These are phyloP conservation scores for Candida loeiensis DNA, from an alignment of 805 yeast species.

Conservation along the genomic window DNA sequence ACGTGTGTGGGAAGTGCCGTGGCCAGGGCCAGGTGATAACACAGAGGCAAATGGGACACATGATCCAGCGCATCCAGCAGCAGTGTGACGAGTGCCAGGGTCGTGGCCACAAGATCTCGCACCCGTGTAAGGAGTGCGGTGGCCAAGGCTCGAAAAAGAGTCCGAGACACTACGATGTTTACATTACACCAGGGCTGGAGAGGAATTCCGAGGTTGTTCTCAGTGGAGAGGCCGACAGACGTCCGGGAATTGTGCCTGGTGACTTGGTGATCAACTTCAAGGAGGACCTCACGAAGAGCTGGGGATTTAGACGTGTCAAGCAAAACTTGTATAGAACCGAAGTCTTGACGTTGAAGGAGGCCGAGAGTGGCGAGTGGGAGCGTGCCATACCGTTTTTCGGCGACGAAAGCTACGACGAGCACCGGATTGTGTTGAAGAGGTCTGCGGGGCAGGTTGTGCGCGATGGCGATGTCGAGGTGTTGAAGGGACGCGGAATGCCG, in stretches of 20 bases:
- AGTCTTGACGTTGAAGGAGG: slow-evolving; percentile 66
- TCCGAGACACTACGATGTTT: slow-evolving; percentile 54
- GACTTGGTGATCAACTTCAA: slow-evolving; percentile 60
- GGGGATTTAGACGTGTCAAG: slow-evolving; percentile 86
- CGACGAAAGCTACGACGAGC: slow-evolving; percentile 36
- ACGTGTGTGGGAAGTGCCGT: slow-evolving; percentile 62
- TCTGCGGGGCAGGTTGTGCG: slow-evolving; percentile 47
- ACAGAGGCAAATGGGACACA: slow-evolving; percentile 77
- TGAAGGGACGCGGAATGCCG: slow-evolving; percentile 89
- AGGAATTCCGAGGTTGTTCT: slow-evolving; percentile 56
- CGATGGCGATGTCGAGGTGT: slow-evolving; percentile 68
- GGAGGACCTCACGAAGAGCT: slow-evolving; percentile 54
- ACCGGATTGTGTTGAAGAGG: slow-evolving; percentile 46
- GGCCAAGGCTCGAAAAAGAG: slow-evolving; percentile 66
- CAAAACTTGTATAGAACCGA: slow-evolving; percentile 77
- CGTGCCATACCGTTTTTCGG: slow-evolving; percentile 68
- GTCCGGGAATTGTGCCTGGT: slow-evolving; percentile 81
- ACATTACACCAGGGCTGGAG: slow-evolving; percentile 67
- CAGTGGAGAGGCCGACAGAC: slow-evolving; percentile 77
- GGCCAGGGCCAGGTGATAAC: slow-evolving; percentile 72
- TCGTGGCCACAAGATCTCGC: slow-evolving; percentile 60
- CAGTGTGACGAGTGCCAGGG: slow-evolving; percentile 82
- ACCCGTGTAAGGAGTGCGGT: slow-evolving; percentile 64
- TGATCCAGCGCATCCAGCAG: slow-evolving; percentile 81
- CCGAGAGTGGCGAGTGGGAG: slow-evolving; percentile 77